These are phyloP conservation scores for Immersiella caudata DNA, from an alignment of 495 filamentous ascomycete genomes.

Conservation along the genomic window DNA sequence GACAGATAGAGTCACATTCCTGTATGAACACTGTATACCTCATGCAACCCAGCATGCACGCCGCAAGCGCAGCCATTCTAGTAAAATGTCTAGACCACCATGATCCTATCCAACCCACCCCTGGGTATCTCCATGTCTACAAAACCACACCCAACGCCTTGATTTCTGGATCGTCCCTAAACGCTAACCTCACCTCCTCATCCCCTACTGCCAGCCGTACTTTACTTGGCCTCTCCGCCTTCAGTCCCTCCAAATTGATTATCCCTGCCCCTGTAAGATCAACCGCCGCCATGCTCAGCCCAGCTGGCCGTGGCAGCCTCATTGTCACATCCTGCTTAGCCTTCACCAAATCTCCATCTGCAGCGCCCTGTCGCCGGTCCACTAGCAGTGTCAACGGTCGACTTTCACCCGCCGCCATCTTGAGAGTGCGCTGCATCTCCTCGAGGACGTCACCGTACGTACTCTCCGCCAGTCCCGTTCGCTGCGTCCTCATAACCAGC, in stretches of 20 bases:
- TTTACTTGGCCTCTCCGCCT: slow-evolving; percentile 82
- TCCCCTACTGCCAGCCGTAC: slow-evolving; percentile 82
- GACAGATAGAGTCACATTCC: background rate
- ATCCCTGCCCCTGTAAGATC: slow-evolving; percentile 87
- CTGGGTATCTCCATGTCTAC: slow-evolving; percentile 28
- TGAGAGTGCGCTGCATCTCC: slow-evolving; percentile 74
- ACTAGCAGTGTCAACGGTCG: slow-evolving; percentile 41
- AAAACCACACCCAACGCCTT: slow-evolving; percentile 64
- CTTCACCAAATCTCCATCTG: slow-evolving; percentile 7
- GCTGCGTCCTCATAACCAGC: slow-evolving; percentile 71
- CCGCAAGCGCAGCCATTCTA: background rate
- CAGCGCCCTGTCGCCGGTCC: slow-evolving; percentile 24
- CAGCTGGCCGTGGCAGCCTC: slow-evolving; percentile 55
- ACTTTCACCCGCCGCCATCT: slow-evolving; percentile 59
- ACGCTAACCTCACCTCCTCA: slow-evolving; percentile 85
- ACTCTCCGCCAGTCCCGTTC: slow-evolving; percentile 85
- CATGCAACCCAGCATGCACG: background rate
- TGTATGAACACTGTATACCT: background rate
- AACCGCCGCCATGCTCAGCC: slow-evolving; percentile 71
- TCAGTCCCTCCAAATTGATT: slow-evolving; percentile 74
- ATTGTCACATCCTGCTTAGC: slow-evolving; percentile 14
- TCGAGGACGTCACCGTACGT: slow-evolving; percentile 89
- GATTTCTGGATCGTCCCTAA: slow-evolving; percentile 86
- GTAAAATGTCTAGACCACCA: slow-evolving; percentile 2
- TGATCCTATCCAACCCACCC: background rate